A percentile compares a stretch with the other conserved stretches of the same genome.
Conservation (phyloP, 148 eudicot species). For the Dianthus caryophyllus region DNA sequence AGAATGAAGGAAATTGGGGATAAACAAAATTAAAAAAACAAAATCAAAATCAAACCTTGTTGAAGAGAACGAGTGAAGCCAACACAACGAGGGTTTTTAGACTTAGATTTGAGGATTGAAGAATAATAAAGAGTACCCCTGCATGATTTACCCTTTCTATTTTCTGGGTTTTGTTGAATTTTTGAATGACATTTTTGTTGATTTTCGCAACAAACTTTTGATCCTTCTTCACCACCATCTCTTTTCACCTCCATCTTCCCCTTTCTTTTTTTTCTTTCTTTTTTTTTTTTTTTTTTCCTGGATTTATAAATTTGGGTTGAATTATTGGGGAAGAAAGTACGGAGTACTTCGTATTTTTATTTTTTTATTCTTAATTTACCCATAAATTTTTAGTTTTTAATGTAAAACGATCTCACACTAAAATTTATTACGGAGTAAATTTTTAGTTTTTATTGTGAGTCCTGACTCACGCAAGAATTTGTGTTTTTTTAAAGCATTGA, state of each 20-base stretch:
- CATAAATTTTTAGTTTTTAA: no score
- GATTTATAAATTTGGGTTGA: not conserved
- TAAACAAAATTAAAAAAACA: no score
- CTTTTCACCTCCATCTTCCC: slow-evolving; percentile 19
- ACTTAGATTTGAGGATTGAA: slow-evolving; percentile 59
- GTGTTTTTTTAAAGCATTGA: no score
- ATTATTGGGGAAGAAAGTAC: not conserved
- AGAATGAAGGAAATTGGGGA: no score
- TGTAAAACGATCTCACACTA: no score
- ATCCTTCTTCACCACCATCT: not conserved
- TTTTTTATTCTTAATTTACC: no score
- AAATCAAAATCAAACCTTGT: slow-evolving; percentile 35
- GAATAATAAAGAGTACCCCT: slow-evolving; percentile 77
- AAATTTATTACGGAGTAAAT: no score
- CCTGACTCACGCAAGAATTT: no score
- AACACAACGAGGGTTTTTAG: slow-evolving; percentile 68
- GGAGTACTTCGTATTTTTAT: no score
- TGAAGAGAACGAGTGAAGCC: slow-evolving; percentile 72
- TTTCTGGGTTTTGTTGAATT: not conserved
- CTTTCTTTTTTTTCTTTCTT: not conserved
- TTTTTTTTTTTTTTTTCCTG: not conserved
- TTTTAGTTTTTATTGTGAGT: no score
- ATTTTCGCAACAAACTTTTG: not conserved
- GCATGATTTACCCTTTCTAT: slow-evolving; percentile 56
- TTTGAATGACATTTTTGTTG: not conserved